Conservation (phyloP, 805 yeast species). For the Spathaspora boniae region DNA sequence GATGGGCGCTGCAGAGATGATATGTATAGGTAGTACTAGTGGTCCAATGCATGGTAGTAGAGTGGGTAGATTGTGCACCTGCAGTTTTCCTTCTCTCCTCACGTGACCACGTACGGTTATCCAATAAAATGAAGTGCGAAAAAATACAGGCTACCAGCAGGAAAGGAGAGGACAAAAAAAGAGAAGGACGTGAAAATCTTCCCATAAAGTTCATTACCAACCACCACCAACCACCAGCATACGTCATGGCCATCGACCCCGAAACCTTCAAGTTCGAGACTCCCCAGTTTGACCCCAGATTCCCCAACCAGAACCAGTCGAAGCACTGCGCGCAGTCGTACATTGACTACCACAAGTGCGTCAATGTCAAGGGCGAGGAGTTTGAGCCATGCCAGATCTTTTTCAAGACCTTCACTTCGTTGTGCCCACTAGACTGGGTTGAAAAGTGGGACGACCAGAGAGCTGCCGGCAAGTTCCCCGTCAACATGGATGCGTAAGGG, state of each 20-base stretch:
- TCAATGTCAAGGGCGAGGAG: slow-evolving; percentile 95
- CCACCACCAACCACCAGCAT: too few relatives aligned
- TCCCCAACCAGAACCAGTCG: slow-evolving; percentile 97
- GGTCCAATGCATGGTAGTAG: too few relatives aligned
- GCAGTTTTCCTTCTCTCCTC: too few relatives aligned
- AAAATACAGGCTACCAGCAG: too few relatives aligned
- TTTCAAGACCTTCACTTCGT: slow-evolving; percentile 82
- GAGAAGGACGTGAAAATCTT: too few relatives aligned
- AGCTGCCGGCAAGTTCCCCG: slow-evolving; percentile 47
- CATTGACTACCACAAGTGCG: slow-evolving; percentile 97
- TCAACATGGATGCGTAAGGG: slow-evolving; percentile 29
- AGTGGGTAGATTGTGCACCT: too few relatives aligned
- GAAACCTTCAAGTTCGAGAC: slow-evolving; percentile 41
- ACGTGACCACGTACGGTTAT: too few relatives aligned
- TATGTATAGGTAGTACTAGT: too few relatives aligned
- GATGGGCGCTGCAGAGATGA: too few relatives aligned
- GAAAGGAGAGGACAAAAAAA: too few relatives aligned
- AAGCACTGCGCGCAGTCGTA: slow-evolving; percentile 98
- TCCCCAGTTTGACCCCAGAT: slow-evolving; percentile 77
- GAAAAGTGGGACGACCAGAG: slow-evolving; percentile 89
- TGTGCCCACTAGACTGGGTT: slow-evolving; percentile 83
- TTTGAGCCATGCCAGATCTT: slow-evolving; percentile 97
- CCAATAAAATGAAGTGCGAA: too few relatives aligned
- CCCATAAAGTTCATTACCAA: too few relatives aligned
- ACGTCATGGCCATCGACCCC: slow-evolving; percentile 35